Percentiles rank a stretch among this genome's conserved stretches.
phyloP scores from a whole-genome alignment of 345 rosid species.

The Microthlaspi erraticum region DNA sequence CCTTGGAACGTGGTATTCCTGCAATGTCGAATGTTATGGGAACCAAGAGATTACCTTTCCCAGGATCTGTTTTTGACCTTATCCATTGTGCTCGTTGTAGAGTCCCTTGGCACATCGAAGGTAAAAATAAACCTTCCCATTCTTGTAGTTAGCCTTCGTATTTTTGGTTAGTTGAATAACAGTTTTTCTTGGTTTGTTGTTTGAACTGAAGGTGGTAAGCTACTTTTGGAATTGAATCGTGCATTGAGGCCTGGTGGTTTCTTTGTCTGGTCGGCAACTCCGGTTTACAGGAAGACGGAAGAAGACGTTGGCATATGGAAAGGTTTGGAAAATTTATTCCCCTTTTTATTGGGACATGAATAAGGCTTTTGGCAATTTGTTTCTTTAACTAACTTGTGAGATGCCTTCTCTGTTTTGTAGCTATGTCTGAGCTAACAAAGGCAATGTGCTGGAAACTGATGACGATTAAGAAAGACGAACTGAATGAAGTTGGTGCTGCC shows the following conservation, averaged over 20 bases:
- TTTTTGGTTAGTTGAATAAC: neutral
- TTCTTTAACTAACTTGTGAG: conserved; percentile 15
- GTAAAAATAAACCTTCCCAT: conserved; percentile 39
- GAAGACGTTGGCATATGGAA: conserved; percentile 76
- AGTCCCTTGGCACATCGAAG: conserved; percentile 98
- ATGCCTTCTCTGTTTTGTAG: conserved; percentile 51
- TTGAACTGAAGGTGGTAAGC: conserved; percentile 78
- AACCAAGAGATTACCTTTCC: conserved; percentile 83
- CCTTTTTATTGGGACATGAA: conserved; percentile 12
- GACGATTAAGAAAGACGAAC: conserved; percentile 57
- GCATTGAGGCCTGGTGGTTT: conserved; percentile 93
- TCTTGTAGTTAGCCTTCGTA: neutral
- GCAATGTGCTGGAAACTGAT: conserved; percentile 87
- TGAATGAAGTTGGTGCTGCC: conserved; percentile 73
- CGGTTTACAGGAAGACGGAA: conserved; percentile 68
- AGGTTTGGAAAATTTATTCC: conserved; percentile 41
- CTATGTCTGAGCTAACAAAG: conserved; percentile 70
- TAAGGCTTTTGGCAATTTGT: neutral
- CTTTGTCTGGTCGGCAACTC: conserved; percentile 97
- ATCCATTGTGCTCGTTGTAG: conserved; percentile 95
- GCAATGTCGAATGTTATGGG: conserved; percentile 90
- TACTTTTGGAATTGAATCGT: conserved; percentile 85
- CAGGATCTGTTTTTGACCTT: conserved; percentile 75
- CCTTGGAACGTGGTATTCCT: conserved; percentile 93
- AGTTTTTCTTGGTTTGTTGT: neutral